Evolutionary conservation across 83 land plant genomes (phyloP).

Genomic region (Diphasiastrum complanatum): DNA sequence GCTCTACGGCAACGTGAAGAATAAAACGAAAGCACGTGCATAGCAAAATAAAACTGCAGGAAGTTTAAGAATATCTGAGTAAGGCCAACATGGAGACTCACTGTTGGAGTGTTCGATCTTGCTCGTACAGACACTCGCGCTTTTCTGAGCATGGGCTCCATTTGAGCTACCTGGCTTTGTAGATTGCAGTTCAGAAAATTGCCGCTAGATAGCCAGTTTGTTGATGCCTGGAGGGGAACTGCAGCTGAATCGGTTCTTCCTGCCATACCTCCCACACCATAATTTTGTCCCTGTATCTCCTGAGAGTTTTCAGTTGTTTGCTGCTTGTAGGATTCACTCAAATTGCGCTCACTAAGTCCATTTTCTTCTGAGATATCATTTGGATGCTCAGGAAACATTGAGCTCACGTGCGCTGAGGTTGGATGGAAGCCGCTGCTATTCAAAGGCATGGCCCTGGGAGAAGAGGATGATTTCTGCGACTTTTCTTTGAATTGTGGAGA

Average conservation of each 20-base stretch:
- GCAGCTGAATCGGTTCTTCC: conserved; percentile 43
- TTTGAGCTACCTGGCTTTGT: conserved; percentile 1
- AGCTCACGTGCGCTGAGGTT: too few relatives aligned
- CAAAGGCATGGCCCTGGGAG: too few relatives aligned
- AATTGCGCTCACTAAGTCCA: too few relatives aligned
- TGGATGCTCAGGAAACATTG: too few relatives aligned
- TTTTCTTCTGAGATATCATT: too few relatives aligned
- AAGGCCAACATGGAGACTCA: conserved; percentile 29
- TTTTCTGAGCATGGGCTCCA: conserved; percentile 12
- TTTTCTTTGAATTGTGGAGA: too few relatives aligned
- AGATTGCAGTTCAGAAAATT: neutral
- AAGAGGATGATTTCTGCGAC: too few relatives aligned
- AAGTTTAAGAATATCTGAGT: conserved; percentile 4
- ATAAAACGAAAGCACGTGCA: conserved; percentile 28
- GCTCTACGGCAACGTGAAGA: neutral
- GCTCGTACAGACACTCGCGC: conserved; percentile 34
- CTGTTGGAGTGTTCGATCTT: conserved; percentile 31
- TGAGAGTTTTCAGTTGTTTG: too few relatives aligned
- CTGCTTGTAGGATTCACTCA: too few relatives aligned
- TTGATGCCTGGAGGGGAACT: conserved; percentile 25
- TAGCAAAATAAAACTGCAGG: neutral
- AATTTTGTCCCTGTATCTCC: too few relatives aligned
- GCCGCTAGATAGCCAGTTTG: neutral
- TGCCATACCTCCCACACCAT: too few relatives aligned
- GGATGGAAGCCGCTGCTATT: too few relatives aligned